Evolutionary conservation across 2,329 filamentous ascomycete species (phyloP).

Genomic region (Talaromyces sp.): DNA sequence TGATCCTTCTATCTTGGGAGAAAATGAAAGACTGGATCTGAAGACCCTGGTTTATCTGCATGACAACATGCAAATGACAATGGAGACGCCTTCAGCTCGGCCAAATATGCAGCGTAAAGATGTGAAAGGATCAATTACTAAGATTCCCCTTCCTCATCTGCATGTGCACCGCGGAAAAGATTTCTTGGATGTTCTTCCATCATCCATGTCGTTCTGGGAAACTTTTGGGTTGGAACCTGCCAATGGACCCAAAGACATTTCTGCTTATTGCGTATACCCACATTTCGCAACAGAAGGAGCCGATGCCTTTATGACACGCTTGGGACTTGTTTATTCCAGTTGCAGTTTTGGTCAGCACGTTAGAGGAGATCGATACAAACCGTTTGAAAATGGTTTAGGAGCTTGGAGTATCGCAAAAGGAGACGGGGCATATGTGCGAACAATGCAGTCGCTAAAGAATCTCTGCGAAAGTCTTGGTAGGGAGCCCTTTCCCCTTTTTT

Average conservation of each 20-base stretch:
- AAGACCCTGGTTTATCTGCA: slow-evolving; percentile 31
- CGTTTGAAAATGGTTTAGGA: slow-evolving; percentile 32
- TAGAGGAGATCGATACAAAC: slow-evolving; percentile 36
- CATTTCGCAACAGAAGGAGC: slow-evolving; percentile 42
- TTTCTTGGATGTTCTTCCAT: slow-evolving; percentile 50
- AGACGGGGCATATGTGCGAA: slow-evolving; percentile 24
- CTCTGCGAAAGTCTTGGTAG: slow-evolving; percentile 34
- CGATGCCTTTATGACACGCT: slow-evolving; percentile 47
- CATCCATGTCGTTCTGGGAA: slow-evolving; percentile 57
- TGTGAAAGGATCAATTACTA: slow-evolving; percentile 31
- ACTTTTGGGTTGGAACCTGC: slow-evolving; percentile 53
- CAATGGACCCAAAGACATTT: slow-evolving; percentile 52
- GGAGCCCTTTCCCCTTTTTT: too few relatives aligned
- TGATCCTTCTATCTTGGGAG: slow-evolving; percentile 22
- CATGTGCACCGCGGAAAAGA: slow-evolving; percentile 50
- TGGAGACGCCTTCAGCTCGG: slow-evolving; percentile 11
- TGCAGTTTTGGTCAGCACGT: slow-evolving; percentile 52
- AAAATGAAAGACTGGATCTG: slow-evolving; percentile 29
- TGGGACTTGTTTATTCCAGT: slow-evolving; percentile 51
- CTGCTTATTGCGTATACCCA: slow-evolving; percentile 53
- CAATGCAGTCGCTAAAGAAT: slow-evolving; percentile 28
- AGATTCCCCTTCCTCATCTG: slow-evolving; percentile 48
- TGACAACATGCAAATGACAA: slow-evolving; percentile 15
- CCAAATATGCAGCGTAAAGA: slow-evolving; percentile 22
- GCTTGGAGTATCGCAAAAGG: slow-evolving; percentile 28